Percentiles rank a stretch among this genome's conserved stretches.
Conservation (phyloP, 164 flowering plant genomes). For the Nelumbo lutea region DNA sequence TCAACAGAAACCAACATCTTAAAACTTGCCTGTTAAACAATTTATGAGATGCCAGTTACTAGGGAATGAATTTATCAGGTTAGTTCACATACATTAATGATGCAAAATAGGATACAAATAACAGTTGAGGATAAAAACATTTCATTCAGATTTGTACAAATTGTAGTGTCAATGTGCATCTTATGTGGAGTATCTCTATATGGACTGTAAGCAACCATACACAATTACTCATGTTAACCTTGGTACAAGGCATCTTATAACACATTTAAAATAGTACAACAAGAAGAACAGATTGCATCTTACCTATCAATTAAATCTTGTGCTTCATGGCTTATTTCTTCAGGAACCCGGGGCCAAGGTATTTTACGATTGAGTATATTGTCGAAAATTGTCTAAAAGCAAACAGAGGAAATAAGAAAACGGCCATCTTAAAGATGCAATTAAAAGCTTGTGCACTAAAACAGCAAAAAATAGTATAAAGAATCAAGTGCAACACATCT, state of each 20-base stretch:
- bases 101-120: too few species aligned
- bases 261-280: neutral
- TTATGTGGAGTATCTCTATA: too few species aligned
- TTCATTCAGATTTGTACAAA: too few species aligned
- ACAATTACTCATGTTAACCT: neutral
- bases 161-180: too few species aligned
- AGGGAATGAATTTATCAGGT: too few species aligned
- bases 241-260: neutral
- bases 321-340: constrained; percentile 91
- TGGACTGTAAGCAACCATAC: neutral
- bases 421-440: neutral
- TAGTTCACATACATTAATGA: too few species aligned
- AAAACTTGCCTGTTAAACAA: too few species aligned
- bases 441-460: neutral
- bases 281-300: constrained; percentile 17
- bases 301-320: constrained; percentile 85
- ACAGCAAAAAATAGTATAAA: neutral
- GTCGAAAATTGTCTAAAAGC: constrained; percentile 75
- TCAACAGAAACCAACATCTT: too few species aligned
- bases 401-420: constrained; percentile 3
- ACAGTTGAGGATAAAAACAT: too few species aligned
- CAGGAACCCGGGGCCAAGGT: constrained; percentile 94
- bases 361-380: constrained; percentile 96
- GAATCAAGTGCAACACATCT: neutral
- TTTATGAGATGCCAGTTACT: too few species aligned